These are phyloP conservation scores for Boletus fagicola DNA, from an alignment of 768 basidiomycete genomes.

Conservation along the genomic window DNA sequence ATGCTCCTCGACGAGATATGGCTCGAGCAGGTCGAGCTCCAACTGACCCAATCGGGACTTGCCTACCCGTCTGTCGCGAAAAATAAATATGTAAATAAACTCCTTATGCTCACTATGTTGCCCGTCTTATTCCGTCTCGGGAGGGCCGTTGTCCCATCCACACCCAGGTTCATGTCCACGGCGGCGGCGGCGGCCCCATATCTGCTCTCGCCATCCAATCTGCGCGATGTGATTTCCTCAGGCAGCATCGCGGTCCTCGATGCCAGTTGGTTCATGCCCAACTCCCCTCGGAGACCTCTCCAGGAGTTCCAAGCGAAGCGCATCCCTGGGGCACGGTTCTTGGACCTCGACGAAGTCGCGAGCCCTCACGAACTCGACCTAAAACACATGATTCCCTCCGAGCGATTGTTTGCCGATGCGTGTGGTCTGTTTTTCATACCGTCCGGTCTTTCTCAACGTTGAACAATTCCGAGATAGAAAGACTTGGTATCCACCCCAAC, in stretches of 20 bases:
- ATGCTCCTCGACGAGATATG: slow-evolving; percentile 6
- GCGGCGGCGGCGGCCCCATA: slow-evolving; percentile 40
- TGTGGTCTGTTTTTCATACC: slow-evolving; percentile 57
- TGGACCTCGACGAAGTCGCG: slow-evolving; percentile 80
- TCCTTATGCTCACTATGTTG: background rate
- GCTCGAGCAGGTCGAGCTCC: background rate
- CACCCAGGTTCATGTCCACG: slow-evolving; percentile 39
- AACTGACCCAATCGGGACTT: slow-evolving; percentile 16
- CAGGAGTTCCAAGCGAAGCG: slow-evolving; percentile 66
- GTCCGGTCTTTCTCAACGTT: slow-evolving; percentile 5
- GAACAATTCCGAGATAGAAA: slow-evolving; percentile 42
- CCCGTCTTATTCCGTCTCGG: slow-evolving; percentile 10
- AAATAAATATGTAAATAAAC: slow-evolving; percentile 14
- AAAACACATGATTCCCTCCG: slow-evolving; percentile 91
- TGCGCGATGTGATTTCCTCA: slow-evolving; percentile 38
- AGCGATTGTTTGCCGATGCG: slow-evolving; percentile 67
- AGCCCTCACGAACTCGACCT: slow-evolving; percentile 74
- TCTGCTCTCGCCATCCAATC: slow-evolving; percentile 50
- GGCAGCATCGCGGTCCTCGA: slow-evolving; percentile 53
- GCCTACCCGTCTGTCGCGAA: background rate
- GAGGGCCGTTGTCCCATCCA: slow-evolving; percentile 2
- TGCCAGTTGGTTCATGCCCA: slow-evolving; percentile 94
- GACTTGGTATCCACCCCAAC: slow-evolving; percentile 66
- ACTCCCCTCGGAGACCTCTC: slow-evolving; percentile 64
- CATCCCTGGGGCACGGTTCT: slow-evolving; percentile 69